Percentiles rank a stretch among this genome's conserved stretches.
Evolutionary conservation across 2,329 filamentous ascomycete genomes (phyloP).

Genomic region (Exophiala alcalophila): DNA sequence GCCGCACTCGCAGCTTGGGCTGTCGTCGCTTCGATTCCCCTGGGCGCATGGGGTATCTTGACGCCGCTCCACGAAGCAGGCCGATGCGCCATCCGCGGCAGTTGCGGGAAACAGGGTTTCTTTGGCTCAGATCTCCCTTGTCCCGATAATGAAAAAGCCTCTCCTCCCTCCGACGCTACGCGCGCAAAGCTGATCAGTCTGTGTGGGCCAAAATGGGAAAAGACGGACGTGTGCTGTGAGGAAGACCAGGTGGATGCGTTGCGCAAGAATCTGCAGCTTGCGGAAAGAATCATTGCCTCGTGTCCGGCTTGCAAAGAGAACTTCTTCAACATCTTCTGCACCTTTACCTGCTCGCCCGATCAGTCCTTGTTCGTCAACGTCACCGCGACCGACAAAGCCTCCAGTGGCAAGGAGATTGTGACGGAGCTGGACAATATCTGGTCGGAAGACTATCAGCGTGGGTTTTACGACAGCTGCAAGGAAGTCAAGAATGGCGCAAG

Average conservation of each 20-base stretch:
- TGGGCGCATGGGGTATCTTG: slow-evolving; percentile 11
- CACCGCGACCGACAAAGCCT: slow-evolving; percentile 63
- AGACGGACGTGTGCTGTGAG: slow-evolving; percentile 80
- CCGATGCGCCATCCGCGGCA: slow-evolving; percentile 83
- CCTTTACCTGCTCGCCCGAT: slow-evolving; percentile 95
- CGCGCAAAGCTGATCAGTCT: slow-evolving; percentile 77
- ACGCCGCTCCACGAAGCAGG: slow-evolving; percentile 73
- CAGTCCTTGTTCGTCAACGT: slow-evolving; percentile 95
- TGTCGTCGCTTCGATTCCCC: slow-evolving; percentile 15
- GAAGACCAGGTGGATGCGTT: slow-evolving; percentile 79
- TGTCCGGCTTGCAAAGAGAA: slow-evolving; percentile 98
- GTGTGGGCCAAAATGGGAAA: slow-evolving; percentile 82
- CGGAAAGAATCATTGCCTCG: slow-evolving; percentile 82
- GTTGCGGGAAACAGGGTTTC: slow-evolving; percentile 86
- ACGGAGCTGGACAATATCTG: slow-evolving; percentile 88
- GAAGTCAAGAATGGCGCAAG: slow-evolving; percentile 97
- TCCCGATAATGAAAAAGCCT: slow-evolving; percentile 80
- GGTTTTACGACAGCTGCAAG: slow-evolving; percentile 96
- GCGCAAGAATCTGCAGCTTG: slow-evolving; percentile 79
- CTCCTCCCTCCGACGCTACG: slow-evolving; percentile 67
- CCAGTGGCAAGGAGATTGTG: slow-evolving; percentile 61
- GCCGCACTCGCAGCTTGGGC: slow-evolving; percentile 15
- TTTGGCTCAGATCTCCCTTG: slow-evolving; percentile 90
- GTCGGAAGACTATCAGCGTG: slow-evolving; percentile 75
- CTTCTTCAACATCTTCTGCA: slow-evolving; percentile 98